Evolutionary conservation across 345 rosid genomes (phyloP), one percentile per base, ranked within the genome.

Genomic region (Rubroshorea leprosula): DNA sequence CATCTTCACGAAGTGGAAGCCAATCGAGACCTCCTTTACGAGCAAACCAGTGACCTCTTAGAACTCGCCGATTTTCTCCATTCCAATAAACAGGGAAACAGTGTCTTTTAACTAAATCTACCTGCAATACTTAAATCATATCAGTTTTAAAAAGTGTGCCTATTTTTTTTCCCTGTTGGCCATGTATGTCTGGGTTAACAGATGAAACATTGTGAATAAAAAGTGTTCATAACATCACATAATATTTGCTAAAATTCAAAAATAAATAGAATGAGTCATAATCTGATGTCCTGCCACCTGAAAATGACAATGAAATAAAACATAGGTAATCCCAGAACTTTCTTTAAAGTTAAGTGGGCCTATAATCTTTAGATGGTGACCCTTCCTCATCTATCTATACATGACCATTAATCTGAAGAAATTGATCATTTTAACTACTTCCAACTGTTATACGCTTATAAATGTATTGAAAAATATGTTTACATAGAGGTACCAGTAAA

Each of bases 41-140:
- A 61, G 95, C 97, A 69, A 93, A 93, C 97, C 99, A 93, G 58
- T 89, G 99, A 31, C 99, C 97, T 72, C 99, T 85, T 57, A 93
- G 74, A 54, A 90, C 97, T 57, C 99, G 96, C 43, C 97, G 78
- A 51, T 87, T 90, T 70, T 93, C 97, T 63, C 97, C 99, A 80
- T 80, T 77, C 97, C 97, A 89, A 63, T 90, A 90, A 56, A 93
- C 95, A 18, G 99, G 97, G 66, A 89, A 93, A 64, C 86, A 80
- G 64, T 85, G 97, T 65, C 97, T 78, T 65, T 74, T 82, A 51
- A 66, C 75, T 72, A 93, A 71, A 78, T 93, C 97, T 55, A 89
- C 97, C 96, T 89, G 73, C 73, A 83, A 49, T 51, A 51, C 1
- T 55, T 56, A 54, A 26, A 64, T 52, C 51, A 56, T 18, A 62